Evolutionary conservation across 2,329 filamentous ascomycete genomes (phyloP).

Genomic region (Diaporthe batatas): DNA sequence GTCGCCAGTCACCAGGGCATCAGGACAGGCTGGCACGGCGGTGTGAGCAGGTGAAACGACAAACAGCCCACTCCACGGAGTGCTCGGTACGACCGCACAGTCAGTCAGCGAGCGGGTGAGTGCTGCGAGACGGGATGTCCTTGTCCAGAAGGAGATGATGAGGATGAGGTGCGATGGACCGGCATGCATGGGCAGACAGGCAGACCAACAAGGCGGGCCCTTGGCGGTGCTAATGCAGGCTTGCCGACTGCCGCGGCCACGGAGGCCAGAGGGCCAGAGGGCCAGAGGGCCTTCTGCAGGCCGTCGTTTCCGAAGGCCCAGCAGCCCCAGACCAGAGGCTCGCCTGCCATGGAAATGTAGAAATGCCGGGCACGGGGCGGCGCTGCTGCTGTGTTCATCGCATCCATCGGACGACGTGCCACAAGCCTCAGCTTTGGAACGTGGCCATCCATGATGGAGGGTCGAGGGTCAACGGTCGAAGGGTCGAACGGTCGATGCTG

Average conservation of each 20-base stretch:
- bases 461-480: too few relatives aligned
- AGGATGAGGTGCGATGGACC: slow-evolving; percentile 12
- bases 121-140: slow-evolving; percentile 19
- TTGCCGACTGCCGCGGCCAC: neutral
- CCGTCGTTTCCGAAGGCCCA: neutral
- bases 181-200: neutral
- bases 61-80: slow-evolving; percentile 3
- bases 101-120: neutral
- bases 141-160: slow-evolving; percentile 26
- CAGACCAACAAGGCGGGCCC: slow-evolving; percentile 14
- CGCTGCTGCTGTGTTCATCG: slow-evolving; percentile 17
- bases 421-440: neutral
- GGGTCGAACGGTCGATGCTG: too few relatives aligned
- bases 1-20: neutral
- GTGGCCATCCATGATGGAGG: too few relatives aligned
- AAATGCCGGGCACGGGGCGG: slow-evolving; percentile 13
- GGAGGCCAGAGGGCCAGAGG: too few relatives aligned
- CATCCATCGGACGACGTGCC: slow-evolving; percentile 22
- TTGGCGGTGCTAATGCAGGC: slow-evolving; percentile 32
- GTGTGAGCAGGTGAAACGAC: slow-evolving; percentile 28
- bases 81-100: neutral
- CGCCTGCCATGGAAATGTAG: neutral
- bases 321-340: neutral
- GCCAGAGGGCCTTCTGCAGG: neutral
- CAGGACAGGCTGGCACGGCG: neutral